Evolutionary conservation across 768 basidiomycete species (phyloP), one percentile per base, ranked within the genome.

Genomic region (Sporobolomyces pararoseus): DNA sequence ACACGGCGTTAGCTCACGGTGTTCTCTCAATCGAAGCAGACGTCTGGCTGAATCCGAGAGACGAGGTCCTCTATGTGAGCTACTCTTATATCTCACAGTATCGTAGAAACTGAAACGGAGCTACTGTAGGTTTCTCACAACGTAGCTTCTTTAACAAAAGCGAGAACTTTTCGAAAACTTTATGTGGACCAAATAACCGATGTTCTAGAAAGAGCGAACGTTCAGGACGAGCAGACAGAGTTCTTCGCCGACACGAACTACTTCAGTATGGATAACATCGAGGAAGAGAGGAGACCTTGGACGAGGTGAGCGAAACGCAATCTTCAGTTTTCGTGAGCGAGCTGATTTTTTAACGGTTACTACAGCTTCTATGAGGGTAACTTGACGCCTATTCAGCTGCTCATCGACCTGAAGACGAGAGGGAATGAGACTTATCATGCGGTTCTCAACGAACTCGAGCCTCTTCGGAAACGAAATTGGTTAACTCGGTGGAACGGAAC

Each of bases 31-130:
- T 73, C 46, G 72, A 73, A 25, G 68, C 72, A 3, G 72, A 73
- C 49, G 72, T 73, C 1, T 73, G 72, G 72, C 68, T 69, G 27
- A 70, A 69, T 23, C 68, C 67, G 23, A 59, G 52, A n/a, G 68
- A 70, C 32, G n/a, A 25, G 21, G 35, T 34, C 1, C 72, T 73
- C 51, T 73, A 73, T 51, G 72, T 73, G 37, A 55, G 65, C 23
- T 25, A 23, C n/a, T 37, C 39, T 42, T 17, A 17, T 9, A 9
- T 42, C 9, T 42, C 39, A 42, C 17, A 42, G 10, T 42, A 42
- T 9, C 39, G 39, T 17, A 9, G 39, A 9, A 17, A 42, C 39
- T 42, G 39, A 42, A 9, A 9, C 39, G 17, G 39, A 9, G 9
- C 39, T 42, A 9, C 39, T 42, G 10, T 9, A 73, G 72, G 68